Evolutionary conservation across 352 stramenopile species (phyloP), one percentile per base, ranked within the genome.

Genomic region (Pythium pectinolyticum): DNA sequence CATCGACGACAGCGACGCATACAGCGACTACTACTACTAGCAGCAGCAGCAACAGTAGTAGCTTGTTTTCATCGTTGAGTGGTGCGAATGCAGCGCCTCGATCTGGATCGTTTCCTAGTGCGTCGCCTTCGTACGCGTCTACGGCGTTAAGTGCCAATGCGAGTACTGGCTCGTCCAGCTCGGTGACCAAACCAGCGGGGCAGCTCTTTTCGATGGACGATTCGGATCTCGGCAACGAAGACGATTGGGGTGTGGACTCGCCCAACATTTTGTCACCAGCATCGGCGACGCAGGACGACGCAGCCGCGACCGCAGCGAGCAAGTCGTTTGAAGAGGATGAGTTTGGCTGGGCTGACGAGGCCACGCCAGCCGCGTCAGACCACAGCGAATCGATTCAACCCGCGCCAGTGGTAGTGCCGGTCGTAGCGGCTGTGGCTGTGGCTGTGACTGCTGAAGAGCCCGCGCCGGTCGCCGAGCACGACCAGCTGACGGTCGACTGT

Each of bases 171-270:
- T 28, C 41, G 8, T 48, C 41, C 22, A 34, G 46, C 3, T 45
- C 59, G 27, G 30, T 49, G 22, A 43, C 61, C 17, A 55, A 68
- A n/a, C 48, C 66, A 24, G 46, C 48, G 2, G 47, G 41, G 1
- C 61, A 90, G 48, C 65, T 94, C 24, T 90, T 94, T 53, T 87
- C 80, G 17, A 94, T 94, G 79, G 83, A 91, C 11, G 82, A 92
- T 35, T 58, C 81, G 28, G 64, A 72, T 46, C 86, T 89, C 37
- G 84, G 69, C 57, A 60, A 63, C 17, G 80, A 90, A 47, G 84
- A 94, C 35, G 82, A 76, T 2, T 94, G 84, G 84, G 74, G 82
- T 6, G 80, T 75, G 30, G 82, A 90, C 61, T 94, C 82, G 39
- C 84, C 84, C 22, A 72, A 74, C 4, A 82, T 93, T 61, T 68